A percentile compares a stretch with the other conserved stretches of the same genome.
These are phyloP conservation scores for Penicillium hesseltinei DNA, from an alignment of 2,329 filamentous ascomycete species.

Conservation along the genomic window DNA sequence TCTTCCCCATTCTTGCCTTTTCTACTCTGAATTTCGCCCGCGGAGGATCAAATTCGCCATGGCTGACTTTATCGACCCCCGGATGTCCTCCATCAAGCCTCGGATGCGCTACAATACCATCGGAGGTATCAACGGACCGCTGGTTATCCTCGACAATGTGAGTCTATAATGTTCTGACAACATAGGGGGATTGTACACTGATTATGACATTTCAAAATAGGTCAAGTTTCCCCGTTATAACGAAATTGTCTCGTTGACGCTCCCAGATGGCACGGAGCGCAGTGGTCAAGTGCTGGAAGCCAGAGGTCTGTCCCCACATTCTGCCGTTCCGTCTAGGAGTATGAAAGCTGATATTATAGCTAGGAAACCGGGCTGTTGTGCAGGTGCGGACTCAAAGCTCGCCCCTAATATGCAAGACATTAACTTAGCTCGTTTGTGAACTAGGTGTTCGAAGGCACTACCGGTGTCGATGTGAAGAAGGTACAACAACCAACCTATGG, in stretches of 20 bases:
- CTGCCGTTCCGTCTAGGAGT: background rate
- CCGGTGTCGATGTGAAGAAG: constrained; percentile 98
- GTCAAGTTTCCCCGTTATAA: constrained; percentile 96
- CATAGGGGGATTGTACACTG: too few relatives aligned
- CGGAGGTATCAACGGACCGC: constrained; percentile 92
- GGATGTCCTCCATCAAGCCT: constrained; percentile 59
- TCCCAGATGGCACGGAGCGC: constrained; percentile 90
- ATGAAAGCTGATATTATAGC: constrained; percentile 19
- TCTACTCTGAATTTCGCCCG: constrained; percentile 2
- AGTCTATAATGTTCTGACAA: too few relatives aligned
- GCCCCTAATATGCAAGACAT: constrained; percentile 11
- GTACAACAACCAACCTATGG: constrained; percentile 46
- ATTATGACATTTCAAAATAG: too few relatives aligned
- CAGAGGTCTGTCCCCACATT: constrained; percentile 64
- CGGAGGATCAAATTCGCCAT: constrained; percentile 27
- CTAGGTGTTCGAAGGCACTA: constrained; percentile 94
- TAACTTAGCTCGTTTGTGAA: constrained; percentile 22
- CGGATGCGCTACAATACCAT: constrained; percentile 96
- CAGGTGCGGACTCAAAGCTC: constrained; percentile 61
- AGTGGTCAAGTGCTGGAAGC: constrained; percentile 97
- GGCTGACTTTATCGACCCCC: constrained; percentile 45
- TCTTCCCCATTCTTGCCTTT: constrained; percentile 13
- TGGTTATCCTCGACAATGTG: constrained; percentile 93
- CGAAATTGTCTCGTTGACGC: constrained; percentile 93
- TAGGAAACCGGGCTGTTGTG: constrained; percentile 89